Conservation (phyloP, 305 asterid genomes). For the Fraxinus angustifolia region DNA sequence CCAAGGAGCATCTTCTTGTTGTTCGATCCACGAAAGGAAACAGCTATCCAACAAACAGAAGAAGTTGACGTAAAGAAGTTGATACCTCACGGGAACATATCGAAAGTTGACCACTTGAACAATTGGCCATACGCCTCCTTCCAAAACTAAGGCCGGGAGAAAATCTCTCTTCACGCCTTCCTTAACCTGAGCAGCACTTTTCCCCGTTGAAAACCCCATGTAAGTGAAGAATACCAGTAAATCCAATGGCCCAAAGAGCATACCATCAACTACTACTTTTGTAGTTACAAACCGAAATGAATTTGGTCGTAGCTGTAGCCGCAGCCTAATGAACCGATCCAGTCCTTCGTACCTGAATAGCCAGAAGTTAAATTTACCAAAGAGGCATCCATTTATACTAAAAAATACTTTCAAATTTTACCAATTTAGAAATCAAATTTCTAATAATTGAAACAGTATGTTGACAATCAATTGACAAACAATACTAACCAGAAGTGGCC, state of each 20-base stretch:
- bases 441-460: background rate
- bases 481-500: conserved; percentile 89
- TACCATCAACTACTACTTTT: conserved; percentile 75
- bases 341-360: conserved; percentile 70
- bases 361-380: background rate
- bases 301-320: conserved; percentile 62
- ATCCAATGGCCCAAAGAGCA: conserved; percentile 81
- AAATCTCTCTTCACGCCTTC: conserved; percentile 82
- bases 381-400: background rate
- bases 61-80: conserved; percentile 82
- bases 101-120: conserved; percentile 84
- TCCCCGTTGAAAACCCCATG: conserved; percentile 81
- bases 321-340: conserved; percentile 58
- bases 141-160: conserved; percentile 70
- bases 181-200: conserved; percentile 57
- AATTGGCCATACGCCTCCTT: conserved; percentile 79
- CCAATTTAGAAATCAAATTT: background rate
- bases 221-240: conserved; percentile 71
- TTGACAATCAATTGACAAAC: conserved; percentile 7
- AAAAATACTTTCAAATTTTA: background rate
- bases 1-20: conserved; percentile 82
- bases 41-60: conserved; percentile 86
- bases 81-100: conserved; percentile 68
- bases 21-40: conserved; percentile 85
- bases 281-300: conserved; percentile 71